Evolutionary conservation across 2,329 filamentous ascomycete species (phyloP).

Genomic region (Metarhizium album): DNA sequence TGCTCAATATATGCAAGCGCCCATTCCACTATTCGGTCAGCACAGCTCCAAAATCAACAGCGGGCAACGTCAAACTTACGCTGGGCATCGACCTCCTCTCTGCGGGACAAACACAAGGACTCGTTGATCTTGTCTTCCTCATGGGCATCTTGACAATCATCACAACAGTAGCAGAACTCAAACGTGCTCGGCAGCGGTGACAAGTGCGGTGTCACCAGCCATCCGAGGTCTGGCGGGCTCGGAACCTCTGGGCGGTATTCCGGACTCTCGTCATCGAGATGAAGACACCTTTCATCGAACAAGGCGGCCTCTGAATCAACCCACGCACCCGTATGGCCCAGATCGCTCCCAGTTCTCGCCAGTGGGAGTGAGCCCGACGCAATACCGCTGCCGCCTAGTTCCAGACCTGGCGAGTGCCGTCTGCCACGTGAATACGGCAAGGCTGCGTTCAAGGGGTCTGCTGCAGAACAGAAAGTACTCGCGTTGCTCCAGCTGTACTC

Average conservation of each 20-base stretch:
- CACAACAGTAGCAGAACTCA: neutral
- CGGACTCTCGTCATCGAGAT: neutral
- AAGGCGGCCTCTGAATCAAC: neutral
- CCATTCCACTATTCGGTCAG: neutral
- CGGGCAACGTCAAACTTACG: neutral
- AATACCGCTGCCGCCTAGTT: neutral
- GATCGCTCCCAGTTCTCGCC: neutral
- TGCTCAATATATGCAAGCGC: neutral
- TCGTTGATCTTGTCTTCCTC: neutral
- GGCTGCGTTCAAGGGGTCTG: neutral
- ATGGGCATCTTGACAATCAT: neutral
- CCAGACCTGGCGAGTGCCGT: neutral
- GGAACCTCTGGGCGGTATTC: neutral
- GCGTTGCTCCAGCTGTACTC: neutral
- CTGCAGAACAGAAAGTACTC: neutral
- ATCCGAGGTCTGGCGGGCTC: neutral
- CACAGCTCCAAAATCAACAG: neutral
- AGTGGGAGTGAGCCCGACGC: neutral
- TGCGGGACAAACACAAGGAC: neutral
- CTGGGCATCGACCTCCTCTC: neutral
- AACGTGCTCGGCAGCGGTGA: neutral
- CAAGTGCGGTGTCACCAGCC: neutral
- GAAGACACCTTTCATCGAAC: fast-evolving
- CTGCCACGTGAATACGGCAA: neutral
- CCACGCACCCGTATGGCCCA: neutral